Evolutionary conservation across 176 grass and related monocot species (phyloP), one percentile per base, ranked within the genome.

Genomic region (Leersia perrieri): DNA sequence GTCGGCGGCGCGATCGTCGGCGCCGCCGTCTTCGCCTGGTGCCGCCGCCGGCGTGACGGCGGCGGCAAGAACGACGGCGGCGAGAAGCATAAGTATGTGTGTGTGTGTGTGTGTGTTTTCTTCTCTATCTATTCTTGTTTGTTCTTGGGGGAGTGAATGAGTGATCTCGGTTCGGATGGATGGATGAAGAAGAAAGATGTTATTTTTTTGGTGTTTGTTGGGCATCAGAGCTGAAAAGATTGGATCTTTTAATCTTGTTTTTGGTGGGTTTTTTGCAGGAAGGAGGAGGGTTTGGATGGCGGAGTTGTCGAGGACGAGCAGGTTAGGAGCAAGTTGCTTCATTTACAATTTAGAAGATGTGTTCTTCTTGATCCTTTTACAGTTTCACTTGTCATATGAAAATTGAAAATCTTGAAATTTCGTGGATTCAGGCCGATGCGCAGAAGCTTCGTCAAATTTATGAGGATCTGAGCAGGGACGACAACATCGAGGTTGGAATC

Each of bases 1-100:
- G 39, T 85, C 78, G 82, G 82, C 29, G 82, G 77, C 33, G 72
- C 78, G n/a, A 32, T 82, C 78, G 82, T 77, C 60, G 88, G 83
- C 2, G 83, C 66, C 58, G 88, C 78, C 34, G 72, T 85, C 66
- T 18, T 86, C 41, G 83, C 78, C 23, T 89, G 83, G 83, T 66
- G 70, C 11, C 40, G 63, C 32, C 70, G 27, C 26, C 39, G 14
- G 18, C 76, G 3, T 60, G 68, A 32, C 42, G 76, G 16, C 32
- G 55, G 42, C 26, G 20, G 14, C 58, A 64, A 66, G 74, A 38
- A 51, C 31, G n/a, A 7, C 13, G 61, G 36, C n/a, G 61, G n/a
- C n/a, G n/a, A n/a, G n/a, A n/a, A 16, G 33, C 68, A 33, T n/a
- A n/a, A n/a, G n/a, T n/a, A n/a, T n/a, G n/a, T n/a, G 41, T 32